Evolutionary conservation across 139 green algal species (phyloP).

Genomic region (Chlamydomonas sphaeroides): DNA sequence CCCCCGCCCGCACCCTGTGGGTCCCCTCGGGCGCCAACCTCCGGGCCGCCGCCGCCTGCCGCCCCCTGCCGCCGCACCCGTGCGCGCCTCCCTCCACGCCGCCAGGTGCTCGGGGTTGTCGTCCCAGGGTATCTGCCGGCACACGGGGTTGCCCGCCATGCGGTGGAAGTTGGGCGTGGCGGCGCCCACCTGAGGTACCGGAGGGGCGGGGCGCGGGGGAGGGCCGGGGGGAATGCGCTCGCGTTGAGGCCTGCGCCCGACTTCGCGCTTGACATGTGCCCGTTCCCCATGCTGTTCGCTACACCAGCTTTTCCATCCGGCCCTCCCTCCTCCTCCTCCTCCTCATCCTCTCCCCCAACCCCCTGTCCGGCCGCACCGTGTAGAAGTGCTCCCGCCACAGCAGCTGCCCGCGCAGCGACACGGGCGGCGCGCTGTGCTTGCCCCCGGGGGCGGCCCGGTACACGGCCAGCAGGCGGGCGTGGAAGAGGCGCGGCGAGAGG

Average conservation of each 20-base stretch:
- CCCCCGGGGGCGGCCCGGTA: conserved; percentile 45
- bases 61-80: conserved; percentile 57
- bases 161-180: conserved; percentile 83
- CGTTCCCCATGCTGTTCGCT: no score
- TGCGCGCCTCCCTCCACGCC: conserved; percentile 77
- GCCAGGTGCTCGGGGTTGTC: conserved; percentile 67
- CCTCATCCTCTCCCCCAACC: no score
- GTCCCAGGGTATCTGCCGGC: conserved; percentile 84
- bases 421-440: conserved; percentile 84
- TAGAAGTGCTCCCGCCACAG: conserved; percentile 91
- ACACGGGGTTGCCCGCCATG: conserved; percentile 93
- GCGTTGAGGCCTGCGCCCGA: no score
- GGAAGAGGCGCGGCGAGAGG: conserved; percentile 52
- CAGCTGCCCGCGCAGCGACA: conserved; percentile 86
- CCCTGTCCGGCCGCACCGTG: conserved; percentile 50
- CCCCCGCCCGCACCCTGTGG: no score
- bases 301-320: no score
- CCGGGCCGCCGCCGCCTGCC: no score
- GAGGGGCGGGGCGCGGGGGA: not conserved
- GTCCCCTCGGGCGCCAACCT: no score
- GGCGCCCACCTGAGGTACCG: conserved; percentile 53
- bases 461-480: conserved; percentile 43
- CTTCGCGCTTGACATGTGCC: no score
- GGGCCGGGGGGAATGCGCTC: no score
- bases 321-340: no score